Evolutionary conservation across 148 eudicot species (phyloP).

Genomic region (Limonium bicolor): DNA sequence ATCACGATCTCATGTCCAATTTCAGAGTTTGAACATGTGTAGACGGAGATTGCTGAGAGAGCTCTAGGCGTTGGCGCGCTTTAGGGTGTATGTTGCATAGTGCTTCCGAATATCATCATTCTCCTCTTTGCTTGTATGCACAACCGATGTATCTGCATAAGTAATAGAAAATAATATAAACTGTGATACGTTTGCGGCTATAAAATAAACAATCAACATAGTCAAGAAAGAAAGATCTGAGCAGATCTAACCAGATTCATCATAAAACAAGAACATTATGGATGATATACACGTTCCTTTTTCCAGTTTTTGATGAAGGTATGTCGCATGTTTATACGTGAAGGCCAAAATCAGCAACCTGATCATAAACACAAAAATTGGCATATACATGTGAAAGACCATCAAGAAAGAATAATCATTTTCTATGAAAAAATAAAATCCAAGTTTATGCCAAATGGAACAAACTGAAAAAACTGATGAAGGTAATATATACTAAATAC

Average conservation of each 20-base stretch:
- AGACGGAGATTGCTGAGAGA: constrained; percentile 20
- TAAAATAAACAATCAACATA: not conserved
- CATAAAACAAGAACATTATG: constrained; percentile 2
- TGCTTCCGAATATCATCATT: too few relatives aligned
- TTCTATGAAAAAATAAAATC: not conserved
- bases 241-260: not conserved
- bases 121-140: too few relatives aligned
- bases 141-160: too few relatives aligned
- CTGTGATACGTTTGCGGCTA: too few relatives aligned
- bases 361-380: constrained; percentile 2
- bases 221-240: not conserved
- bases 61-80: too few relatives aligned
- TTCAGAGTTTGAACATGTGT: constrained; percentile 28
- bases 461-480: too few relatives aligned
- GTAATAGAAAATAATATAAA: too few relatives aligned
- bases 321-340: constrained; percentile 91
- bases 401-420: not conserved
- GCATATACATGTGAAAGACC: not conserved
- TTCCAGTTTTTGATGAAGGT: constrained; percentile 72
- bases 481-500: too few relatives aligned
- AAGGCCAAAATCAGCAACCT: constrained; percentile 99
- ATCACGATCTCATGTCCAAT: constrained; percentile 42
- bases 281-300: constrained; percentile 79
- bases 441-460: too few relatives aligned
- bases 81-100: too few relatives aligned